Percentiles rank a stretch among this genome's conserved stretches.
Conservation (phyloP, 805 yeast species). For the Candida methanosorbosa region DNA sequence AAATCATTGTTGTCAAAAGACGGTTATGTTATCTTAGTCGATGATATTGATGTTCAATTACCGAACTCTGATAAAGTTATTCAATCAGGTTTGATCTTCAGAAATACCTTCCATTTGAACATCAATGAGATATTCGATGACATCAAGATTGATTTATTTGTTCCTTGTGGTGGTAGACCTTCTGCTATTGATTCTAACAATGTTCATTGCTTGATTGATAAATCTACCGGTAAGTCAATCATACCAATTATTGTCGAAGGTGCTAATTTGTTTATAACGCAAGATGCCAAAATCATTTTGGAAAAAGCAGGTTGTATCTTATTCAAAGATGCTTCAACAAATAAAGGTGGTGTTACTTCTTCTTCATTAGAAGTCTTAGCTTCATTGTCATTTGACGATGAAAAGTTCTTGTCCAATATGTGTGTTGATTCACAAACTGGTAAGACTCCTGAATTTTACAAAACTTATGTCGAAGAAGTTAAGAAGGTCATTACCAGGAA, state of each 20-base stretch:
- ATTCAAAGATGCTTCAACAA: constrained; percentile 94
- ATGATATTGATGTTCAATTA: constrained; percentile 68
- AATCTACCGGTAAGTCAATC: constrained; percentile 63
- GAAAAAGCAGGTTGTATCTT: constrained; percentile 83
- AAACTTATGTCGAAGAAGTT: constrained; percentile 75
- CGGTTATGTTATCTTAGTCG: constrained; percentile 81
- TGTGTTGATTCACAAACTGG: constrained; percentile 51
- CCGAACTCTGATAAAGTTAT: constrained; percentile 65
- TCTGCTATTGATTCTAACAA: constrained; percentile 87
- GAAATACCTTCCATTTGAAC: constrained; percentile 83
- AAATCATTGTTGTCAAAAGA: constrained; percentile 52
- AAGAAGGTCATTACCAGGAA: constrained; percentile 68
- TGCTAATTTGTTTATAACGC: constrained; percentile 92
- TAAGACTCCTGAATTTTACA: constrained; percentile 63
- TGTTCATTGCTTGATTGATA: constrained; percentile 62
- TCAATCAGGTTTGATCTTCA: constrained; percentile 78
- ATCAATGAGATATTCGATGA: constrained; percentile 50
- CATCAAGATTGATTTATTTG: constrained; percentile 70
- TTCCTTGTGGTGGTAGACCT: constrained; percentile 99
- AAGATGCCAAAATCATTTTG: constrained; percentile 78
- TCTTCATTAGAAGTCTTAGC: constrained; percentile 94
- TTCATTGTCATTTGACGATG: constrained; percentile 84
- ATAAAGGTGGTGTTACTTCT: constrained; percentile 98
- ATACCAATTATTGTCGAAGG: constrained; percentile 94
- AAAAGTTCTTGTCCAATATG: constrained; percentile 71